Evolutionary conservation across 768 basidiomycete genomes (phyloP), one percentile per base, ranked within the genome.

Genomic region (Phylloporus scabripes): DNA sequence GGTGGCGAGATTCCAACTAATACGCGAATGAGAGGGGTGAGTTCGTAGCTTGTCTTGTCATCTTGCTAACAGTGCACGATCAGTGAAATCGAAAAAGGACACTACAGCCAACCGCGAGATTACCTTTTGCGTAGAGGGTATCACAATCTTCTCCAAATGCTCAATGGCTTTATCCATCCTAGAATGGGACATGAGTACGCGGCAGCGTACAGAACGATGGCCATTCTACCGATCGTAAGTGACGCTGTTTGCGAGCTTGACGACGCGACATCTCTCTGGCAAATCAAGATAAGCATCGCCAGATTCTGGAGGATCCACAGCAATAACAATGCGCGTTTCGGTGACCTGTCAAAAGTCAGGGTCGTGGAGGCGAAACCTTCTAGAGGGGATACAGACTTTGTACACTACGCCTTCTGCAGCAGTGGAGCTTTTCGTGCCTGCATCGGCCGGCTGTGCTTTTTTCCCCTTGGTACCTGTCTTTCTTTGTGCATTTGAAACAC

Each of bases 211-310:
- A 26, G 18, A 32, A 28, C 17, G 0, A 15, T 9, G 9, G 17
- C 15, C 15, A 20, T 31, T 53, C 37, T 62, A 81, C 88, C 93
- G 78, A 58, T 93, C 91, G 63, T 88, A 93, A 0, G 94, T 98
- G 14, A 90, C 82, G 47, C 84, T 92, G 58, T 97, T 97, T 11
- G 92, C 92, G 2, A 95, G 74, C 62, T 97, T 97, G 45, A 97
- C 64, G 44, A 93, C 70, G 15, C 89, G 76, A 67, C 92, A 90
- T 43, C 87, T 76, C 59, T 94, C 92, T 6, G 92, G 90, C 0
- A 96, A 64, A 58, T 92, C 87, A 11, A 89, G 69, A 42, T 89
- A 86, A 39, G 81, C 77, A 42, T 75, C 74, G 28, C 68, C 70
- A 2, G 75, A 71, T 43, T 86, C 83, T 14, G 79, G 74, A 11